Conservation (phyloP, 2,329 filamentous ascomycete genomes). For the Parasarocladium wereldwijsianum region DNA sequence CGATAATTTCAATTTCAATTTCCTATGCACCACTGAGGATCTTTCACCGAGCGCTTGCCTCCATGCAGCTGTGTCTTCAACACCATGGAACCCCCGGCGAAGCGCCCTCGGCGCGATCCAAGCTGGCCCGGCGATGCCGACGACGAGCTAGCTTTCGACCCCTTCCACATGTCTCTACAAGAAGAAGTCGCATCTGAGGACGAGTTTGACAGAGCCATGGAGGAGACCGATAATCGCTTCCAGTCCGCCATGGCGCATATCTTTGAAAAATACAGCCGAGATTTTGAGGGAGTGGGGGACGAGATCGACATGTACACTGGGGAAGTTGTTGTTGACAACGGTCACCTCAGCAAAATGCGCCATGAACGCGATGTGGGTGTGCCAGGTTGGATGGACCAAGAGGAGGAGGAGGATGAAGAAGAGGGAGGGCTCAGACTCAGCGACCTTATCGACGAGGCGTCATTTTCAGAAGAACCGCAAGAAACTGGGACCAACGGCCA, state of each 20-base stretch:
- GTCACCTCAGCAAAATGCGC: conserved; percentile 56
- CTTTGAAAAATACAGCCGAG: conserved; percentile 73
- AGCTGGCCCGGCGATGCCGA: conserved; percentile 3
- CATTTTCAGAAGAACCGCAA: too few species aligned
- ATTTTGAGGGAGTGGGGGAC: conserved; percentile 74
- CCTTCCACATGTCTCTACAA: conserved; percentile 11
- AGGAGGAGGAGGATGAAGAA: conserved; percentile 7
- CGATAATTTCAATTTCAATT: too few species aligned
- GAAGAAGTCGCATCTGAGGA: conserved; percentile 27
- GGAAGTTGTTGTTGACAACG: conserved; percentile 77
- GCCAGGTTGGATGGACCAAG: conserved; percentile 10
- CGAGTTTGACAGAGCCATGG: conserved; percentile 31
- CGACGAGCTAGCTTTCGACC: conserved; percentile 4
- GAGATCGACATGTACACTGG: conserved; percentile 78
- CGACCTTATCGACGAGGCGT: conserved; percentile 5
- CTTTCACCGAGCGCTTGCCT: too few species aligned
- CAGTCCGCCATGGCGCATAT: conserved; percentile 80
- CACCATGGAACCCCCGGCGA: conserved; percentile 7
- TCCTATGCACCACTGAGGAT: too few species aligned
- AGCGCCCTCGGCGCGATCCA: conserved; percentile 2
- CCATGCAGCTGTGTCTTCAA: too few species aligned
- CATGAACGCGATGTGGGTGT: conserved; percentile 33
- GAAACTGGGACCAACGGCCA: too few species aligned
- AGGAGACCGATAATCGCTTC: conserved; percentile 52
- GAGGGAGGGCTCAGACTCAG: conserved; percentile 2